Base-by-base conservation (phyloP, 208 protist genomes). In the Balamuthia mandrillaris region DNA sequence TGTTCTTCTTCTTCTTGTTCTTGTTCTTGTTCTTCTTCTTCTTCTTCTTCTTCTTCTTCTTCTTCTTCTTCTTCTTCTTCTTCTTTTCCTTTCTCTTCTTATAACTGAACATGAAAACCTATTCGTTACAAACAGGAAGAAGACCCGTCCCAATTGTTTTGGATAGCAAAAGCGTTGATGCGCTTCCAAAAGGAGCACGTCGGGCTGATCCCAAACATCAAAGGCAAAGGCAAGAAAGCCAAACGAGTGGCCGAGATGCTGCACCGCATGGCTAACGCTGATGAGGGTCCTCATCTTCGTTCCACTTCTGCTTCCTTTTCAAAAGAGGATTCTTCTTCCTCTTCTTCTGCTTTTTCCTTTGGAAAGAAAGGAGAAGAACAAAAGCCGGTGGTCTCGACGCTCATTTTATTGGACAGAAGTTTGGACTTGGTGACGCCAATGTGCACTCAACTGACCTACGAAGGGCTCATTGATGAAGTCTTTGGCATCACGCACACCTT, bases 381-480 rank as follows among this genome's bases (percentile, higher is more conserved):
- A n/a, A n/a, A n/a, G n/a, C n/a, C n/a, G n/a, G n/a, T n/a, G n/a
- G n/a, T n/a, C 42, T 54, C 24, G 42, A 49, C 65, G 5, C 65
- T 75, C 65, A 75, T 75, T 12, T n/a, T 75, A 6, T 7, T 75
- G 42, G 65, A 75, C 42, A 37, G 65, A 37, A 75, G 42, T 5
- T 37, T 75, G 1, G 65, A 75, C 42, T 44, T 44, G 39, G 42
- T 75, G 27, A 75, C 65, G 14, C 65, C 65, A 37, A 75, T 75
- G 65, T 75, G 65, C 65, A 75, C 65, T 24, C 65, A 37, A 31
- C 65, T 75, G 21, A 75, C 65, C 42, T 75, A 75, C n/a, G 65
- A 75, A 75, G 65, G 65, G 0, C 24, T 75, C 42, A 44, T 75
- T 14, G 65, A 75, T 24, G 65, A 75, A 9, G 65, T 75, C 18